Evolutionary conservation across 1,284 basidiomycete genomes (phyloP), one percentile per base, ranked within the genome.

Genomic region (Boletellus sp.): DNA sequence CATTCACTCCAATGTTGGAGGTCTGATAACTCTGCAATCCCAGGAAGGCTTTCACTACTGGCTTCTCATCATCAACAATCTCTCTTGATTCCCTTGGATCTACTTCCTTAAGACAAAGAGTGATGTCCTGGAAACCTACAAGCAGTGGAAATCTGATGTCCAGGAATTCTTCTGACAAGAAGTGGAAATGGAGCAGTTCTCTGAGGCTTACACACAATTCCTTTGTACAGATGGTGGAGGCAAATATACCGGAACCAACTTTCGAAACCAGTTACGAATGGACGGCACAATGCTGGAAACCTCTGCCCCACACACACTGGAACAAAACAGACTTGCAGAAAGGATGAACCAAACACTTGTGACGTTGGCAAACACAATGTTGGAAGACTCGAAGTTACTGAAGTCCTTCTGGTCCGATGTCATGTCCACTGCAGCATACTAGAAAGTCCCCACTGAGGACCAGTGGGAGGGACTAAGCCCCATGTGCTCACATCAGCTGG

Each of bases 51-150:
- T 56, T 32, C 33, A 54, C 0, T 73, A 69, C 47, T 69, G 65
- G 56, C 58, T 70, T 11, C 54, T 64, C 2, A 70, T 74, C 41
- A 60, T 66, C 5, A 65, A 73, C 48, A 64, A 73, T 44, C 56
- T 52, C 50, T 53, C 46, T 15, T 51, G 60, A 0, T 63, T 58
- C 36, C 51, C 57, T 6, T 58, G 58, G 55, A 42, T 68, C 1
- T 57, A 63, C 54, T 61, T 61, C 52, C 53, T 68, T 45, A 50
- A 53, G 32, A 36, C 32, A 24, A 71, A 69, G 53, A 58, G 47
- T 35, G 50, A 64, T n/a, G 55, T 53, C 8, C 26, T 57, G 0
- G 3, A 21, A 1, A 36, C 28, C 13, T 64, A 63, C 56, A 53
- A 57, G 3, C 10, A 26, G 2, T 45, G 21, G 44, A 44, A 35